Evolutionary conservation across 2,329 filamentous ascomycete genomes (phyloP).

Genomic region (Dothideomycetidae sp.): DNA sequence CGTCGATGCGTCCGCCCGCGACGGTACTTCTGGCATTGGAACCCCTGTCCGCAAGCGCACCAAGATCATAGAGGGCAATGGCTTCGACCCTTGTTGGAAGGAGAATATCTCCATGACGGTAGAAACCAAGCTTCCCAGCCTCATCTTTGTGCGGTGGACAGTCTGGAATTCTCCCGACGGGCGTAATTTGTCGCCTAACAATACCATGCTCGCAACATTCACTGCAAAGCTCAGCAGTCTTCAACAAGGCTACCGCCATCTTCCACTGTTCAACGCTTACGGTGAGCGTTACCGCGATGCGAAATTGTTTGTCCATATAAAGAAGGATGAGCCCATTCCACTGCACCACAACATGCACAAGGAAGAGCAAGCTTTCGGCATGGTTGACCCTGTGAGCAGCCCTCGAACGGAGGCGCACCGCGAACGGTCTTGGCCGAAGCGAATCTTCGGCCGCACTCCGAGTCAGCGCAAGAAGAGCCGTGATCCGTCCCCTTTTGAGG

Average conservation of each 20-base stretch:
- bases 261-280: constrained; percentile 75
- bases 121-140: constrained; percentile 84
- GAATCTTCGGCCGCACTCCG: constrained; percentile 30
- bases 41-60: constrained; percentile 67
- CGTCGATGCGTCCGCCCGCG: constrained; percentile 48
- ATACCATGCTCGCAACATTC: constrained; percentile 63
- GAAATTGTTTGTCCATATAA: constrained; percentile 81
- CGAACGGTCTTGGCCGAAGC: constrained; percentile 27
- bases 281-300: constrained; percentile 93
- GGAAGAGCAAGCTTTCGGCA: constrained; percentile 17
- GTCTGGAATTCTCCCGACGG: constrained; percentile 78
- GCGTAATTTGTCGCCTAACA: constrained; percentile 47
- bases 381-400: constrained; percentile 16
- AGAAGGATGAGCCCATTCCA: constrained; percentile 35
- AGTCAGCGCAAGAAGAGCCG: constrained; percentile 27
- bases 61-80: constrained; percentile 69
- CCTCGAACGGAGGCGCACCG: constrained; percentile 20
- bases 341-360: constrained; percentile 14
- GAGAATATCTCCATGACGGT: constrained; percentile 65
- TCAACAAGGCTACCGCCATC: constrained; percentile 81
- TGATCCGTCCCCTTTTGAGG: constrained; percentile 13
- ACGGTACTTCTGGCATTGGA: constrained; percentile 51
- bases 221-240: constrained; percentile 84
- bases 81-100: constrained; percentile 83
- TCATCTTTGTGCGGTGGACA: constrained; percentile 87